phyloP scores from a whole-genome alignment of 1,139 yeast genomes.

The Geotrichum siamense region DNA sequence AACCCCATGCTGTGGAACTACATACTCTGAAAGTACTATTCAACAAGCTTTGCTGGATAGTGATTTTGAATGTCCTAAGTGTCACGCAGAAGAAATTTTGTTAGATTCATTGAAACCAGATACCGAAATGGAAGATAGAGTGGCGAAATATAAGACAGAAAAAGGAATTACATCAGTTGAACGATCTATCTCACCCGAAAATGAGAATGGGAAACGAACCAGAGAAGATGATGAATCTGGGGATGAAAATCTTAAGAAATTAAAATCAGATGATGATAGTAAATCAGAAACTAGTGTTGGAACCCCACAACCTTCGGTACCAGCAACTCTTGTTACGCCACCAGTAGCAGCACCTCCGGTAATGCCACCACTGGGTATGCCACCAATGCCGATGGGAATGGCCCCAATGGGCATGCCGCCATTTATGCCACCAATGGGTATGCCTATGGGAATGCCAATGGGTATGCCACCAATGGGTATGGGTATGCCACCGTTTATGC shows the following conservation, averaged over 20 bases:
- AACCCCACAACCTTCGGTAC: slow-evolving; percentile 14
- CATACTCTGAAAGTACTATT: slow-evolving; percentile 53
- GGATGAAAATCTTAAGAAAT: slow-evolving; percentile 11
- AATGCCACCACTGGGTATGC: slow-evolving; percentile 22
- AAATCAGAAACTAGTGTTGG: slow-evolving; percentile 8
- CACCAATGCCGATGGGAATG: slow-evolving; percentile 22
- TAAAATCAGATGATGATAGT: slow-evolving; percentile 5
- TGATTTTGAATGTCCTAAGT: slow-evolving; percentile 88
- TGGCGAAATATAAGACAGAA: slow-evolving; percentile 46
- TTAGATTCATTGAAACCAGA: slow-evolving; percentile 66
- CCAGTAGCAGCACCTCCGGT: slow-evolving; percentile 20
- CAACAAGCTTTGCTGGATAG: slow-evolving; percentile 71
- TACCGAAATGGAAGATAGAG: slow-evolving; percentile 47
- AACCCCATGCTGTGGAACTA: slow-evolving; percentile 72
- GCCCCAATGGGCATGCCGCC: slow-evolving; percentile 20
- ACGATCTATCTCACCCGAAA: slow-evolving; percentile 11
- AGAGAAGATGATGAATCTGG: slow-evolving; percentile 19
- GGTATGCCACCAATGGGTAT: slow-evolving; percentile 16
- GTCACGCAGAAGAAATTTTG: slow-evolving; percentile 64
- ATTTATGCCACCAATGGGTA: slow-evolving; percentile 21
- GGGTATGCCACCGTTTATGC: slow-evolving; percentile 7
- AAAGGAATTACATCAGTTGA: slow-evolving; percentile 30
- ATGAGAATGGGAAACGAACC: slow-evolving; percentile 16
- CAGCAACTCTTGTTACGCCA: slow-evolving; percentile 13
- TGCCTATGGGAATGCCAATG: slow-evolving; percentile 15